Percentiles rank a stretch among this genome's conserved stretches.
Conservation (phyloP, 345 rosid genomes). For the Lepidium didymum region DNA sequence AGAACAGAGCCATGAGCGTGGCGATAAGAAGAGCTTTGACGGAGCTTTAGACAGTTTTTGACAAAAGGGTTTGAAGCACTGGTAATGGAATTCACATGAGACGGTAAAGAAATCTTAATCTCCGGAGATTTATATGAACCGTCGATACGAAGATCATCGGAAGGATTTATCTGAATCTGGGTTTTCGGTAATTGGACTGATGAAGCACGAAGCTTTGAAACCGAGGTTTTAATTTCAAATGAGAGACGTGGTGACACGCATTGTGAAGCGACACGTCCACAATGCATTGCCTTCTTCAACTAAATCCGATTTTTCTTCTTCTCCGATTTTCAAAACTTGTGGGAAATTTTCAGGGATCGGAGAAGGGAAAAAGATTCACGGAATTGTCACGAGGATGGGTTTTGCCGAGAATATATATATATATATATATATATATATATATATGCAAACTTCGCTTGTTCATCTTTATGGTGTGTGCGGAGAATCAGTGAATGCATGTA, state of each 20-base stretch:
- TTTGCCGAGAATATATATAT: constrained; percentile 16
- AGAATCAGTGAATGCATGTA: constrained; percentile 21
- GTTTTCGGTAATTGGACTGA: constrained; percentile 13
- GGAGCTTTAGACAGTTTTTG: constrained; percentile 90
- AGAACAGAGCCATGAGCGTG: constrained; percentile 69
- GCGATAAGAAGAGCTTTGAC: too few relatives aligned
- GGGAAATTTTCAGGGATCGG: constrained; percentile 30
- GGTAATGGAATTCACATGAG: constrained; percentile 44
- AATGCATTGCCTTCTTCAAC: constrained; percentile 29
- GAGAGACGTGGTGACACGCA: constrained; percentile 6
- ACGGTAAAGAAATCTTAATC: constrained; percentile 30
- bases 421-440: too few relatives aligned
- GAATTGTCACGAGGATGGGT: constrained; percentile 26
- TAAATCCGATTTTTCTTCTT: not conserved
- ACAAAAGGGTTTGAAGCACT: constrained; percentile 82
- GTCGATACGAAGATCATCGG: not conserved
- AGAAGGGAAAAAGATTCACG: constrained; percentile 35
- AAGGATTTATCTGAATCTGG: constrained; percentile 13
- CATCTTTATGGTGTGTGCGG: constrained; percentile 29
- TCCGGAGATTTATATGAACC: constrained; percentile 1
- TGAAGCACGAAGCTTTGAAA: constrained; percentile 16
- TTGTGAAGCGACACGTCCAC: constrained; percentile 15
- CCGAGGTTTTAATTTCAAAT: not conserved
- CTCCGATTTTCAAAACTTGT: constrained; percentile 38
- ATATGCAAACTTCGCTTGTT: constrained; percentile 37